Evolutionary conservation across 306 rosid species (phyloP), one percentile per base, ranked within the genome.

Genomic region (Cicer judaicum): DNA sequence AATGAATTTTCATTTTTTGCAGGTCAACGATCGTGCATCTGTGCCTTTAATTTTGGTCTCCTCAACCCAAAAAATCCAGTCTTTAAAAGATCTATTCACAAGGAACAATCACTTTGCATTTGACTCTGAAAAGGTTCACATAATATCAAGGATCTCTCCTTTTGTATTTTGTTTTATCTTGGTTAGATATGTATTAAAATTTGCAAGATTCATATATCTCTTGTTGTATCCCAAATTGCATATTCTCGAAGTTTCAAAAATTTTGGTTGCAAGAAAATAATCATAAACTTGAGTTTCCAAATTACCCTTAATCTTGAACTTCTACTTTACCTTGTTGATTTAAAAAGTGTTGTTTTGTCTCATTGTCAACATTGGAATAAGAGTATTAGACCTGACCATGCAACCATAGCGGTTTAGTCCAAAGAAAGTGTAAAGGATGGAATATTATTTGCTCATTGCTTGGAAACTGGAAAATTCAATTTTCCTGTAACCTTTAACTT

Each of bases 41-140:
- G 80, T 86, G 68, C 98, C 97, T 74, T 73, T 94, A 79, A 82
- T 94, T 79, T 85, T 94, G 88, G 81, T 91, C 74, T 86, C 88
- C 77, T 81, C 98, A 5, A 72, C 88, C 62, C 72, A 63, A 53
- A 85, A 81, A 72, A 83, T 89, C 57, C 81, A 77, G 80, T 77
- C 87, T 47, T 53, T 90, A 52, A 87, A 64, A 80, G 74, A 57
- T 73, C 79, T 90, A 44, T 90, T 94, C 78, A 75, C 78, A 74
- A 74, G 83, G 53, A 90, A 94, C 54, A 79, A 88, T 74, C 77
- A 87, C 88, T 94, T 87, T 50, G 85, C 54, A 67, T 91, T 94
- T 42, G 85, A 85, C 81, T 42, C 89, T 34, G 80, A 81, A 71
- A 91, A 94, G 97, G 98, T 90, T 82, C 61, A 78, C 62, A 60